Evolutionary conservation across 352 stramenopile species (phyloP).

Genomic region (Pythium plurisporium): DNA sequence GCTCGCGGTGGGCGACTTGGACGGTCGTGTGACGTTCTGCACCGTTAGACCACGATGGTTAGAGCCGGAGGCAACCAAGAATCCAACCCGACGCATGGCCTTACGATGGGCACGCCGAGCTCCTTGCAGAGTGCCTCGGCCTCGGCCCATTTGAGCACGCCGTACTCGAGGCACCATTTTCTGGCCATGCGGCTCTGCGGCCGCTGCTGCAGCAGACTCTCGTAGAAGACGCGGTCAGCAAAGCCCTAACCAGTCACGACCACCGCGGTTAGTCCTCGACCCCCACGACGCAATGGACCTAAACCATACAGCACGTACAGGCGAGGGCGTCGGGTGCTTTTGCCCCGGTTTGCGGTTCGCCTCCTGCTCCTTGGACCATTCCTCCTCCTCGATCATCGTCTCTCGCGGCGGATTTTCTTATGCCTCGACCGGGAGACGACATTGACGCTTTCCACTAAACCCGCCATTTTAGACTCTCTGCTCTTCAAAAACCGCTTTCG

Average conservation of each 20-base stretch:
- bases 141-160: slow-evolving; percentile 84
- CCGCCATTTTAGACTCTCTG: not conserved
- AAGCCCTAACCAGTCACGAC: slow-evolving; percentile 57
- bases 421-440: not conserved
- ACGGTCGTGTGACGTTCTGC: slow-evolving; percentile 50
- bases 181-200: slow-evolving; percentile 81
- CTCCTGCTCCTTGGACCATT: slow-evolving; percentile 88
- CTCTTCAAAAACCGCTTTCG: slow-evolving; percentile 1
- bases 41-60: not conserved
- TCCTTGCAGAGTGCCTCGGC: slow-evolving; percentile 76
- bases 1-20: slow-evolving; percentile 39
- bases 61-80: too few species aligned
- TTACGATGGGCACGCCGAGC: slow-evolving; percentile 58
- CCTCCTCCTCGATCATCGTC: slow-evolving; percentile 77
- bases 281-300: too few species aligned
- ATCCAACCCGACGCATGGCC: too few species aligned
- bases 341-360: slow-evolving; percentile 85
- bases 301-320: slow-evolving; percentile 34
- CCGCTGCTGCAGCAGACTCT: slow-evolving; percentile 83
- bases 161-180: slow-evolving; percentile 90
- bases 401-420: not conserved
- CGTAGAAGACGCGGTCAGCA: slow-evolving; percentile 88
- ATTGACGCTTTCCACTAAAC: not conserved
- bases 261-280: slow-evolving; percentile 4
- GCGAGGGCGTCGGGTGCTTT: slow-evolving; percentile 84